A percentile compares a stretch with the other conserved stretches of the same genome.
Conservation (phyloP, 306 rosid genomes). For the Vicia villosa region DNA sequence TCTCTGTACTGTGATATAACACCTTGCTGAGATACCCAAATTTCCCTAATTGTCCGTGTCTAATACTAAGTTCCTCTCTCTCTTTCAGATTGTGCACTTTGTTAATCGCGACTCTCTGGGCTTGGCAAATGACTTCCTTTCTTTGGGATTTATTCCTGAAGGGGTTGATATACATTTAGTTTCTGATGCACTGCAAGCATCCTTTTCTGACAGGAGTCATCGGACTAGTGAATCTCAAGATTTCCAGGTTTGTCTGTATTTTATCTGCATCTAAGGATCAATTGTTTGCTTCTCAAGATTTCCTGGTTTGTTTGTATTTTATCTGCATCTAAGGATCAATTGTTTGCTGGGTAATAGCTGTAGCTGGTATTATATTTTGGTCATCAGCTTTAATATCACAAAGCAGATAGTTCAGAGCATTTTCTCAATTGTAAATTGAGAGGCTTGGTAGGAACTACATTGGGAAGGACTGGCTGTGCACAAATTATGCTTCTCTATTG, state of each 20-base stretch:
- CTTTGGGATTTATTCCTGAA: conserved; percentile 96
- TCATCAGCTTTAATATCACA: conserved; percentile 15
- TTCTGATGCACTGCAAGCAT: conserved; percentile 69
- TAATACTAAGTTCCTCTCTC: conserved; percentile 41
- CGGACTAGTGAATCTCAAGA: conserved; percentile 67
- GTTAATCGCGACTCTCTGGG: conserved; percentile 96
- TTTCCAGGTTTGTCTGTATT: conserved; percentile 73
- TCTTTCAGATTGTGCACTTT: conserved; percentile 96
- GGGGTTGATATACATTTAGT: conserved; percentile 67
- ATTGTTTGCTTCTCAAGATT: conserved; percentile 58
- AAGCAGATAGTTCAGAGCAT: conserved; percentile 22
- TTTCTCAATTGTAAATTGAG: conserved; percentile 22
- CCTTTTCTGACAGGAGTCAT: conserved; percentile 49
- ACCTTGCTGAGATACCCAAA: conserved; percentile 17
- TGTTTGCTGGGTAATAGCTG: conserved; percentile 3
- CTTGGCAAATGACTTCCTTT: conserved; percentile 96
- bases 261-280: background rate
- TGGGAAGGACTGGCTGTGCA: background rate
- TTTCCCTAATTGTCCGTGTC: conserved; percentile 22
- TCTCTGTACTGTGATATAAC: conserved; percentile 15
- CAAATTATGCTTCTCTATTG: conserved; percentile 23
- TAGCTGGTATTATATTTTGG: conserved; percentile 30
- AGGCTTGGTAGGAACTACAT: background rate
- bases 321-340: conserved; percentile 17
- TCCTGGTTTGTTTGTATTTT: conserved; percentile 64